Percentiles rank a stretch among this genome's conserved stretches.
These are phyloP conservation scores for Groenewaldozyma tartarivorans DNA, from an alignment of 805 yeast species.

Conservation along the genomic window DNA sequence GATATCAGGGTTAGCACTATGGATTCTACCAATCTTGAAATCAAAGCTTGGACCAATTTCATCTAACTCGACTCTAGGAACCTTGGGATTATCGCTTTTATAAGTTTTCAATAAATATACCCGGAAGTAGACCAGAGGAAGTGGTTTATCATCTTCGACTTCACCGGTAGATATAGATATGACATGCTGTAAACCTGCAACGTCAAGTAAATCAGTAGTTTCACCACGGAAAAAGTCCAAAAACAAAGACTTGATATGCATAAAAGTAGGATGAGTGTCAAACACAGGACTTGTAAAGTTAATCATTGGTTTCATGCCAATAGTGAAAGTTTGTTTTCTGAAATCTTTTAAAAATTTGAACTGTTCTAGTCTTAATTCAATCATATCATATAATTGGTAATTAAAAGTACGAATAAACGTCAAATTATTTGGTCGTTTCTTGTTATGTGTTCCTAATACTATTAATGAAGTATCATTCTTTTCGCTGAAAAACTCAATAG, in stretches of 20 bases:
- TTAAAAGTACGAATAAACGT: conserved; percentile 87
- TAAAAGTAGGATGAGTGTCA: conserved; percentile 78
- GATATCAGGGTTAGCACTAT: conserved; percentile 73
- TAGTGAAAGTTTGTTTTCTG: conserved; percentile 64
- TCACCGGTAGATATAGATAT: conserved; percentile 74
- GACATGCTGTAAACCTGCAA: conserved; percentile 88
- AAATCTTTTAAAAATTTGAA: conserved; percentile 72
- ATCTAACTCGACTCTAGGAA: conserved; percentile 88
- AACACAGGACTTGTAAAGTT: conserved; percentile 87
- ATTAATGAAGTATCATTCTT: conserved; percentile 85
- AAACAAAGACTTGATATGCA: conserved; percentile 79
- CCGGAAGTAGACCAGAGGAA: conserved; percentile 82
- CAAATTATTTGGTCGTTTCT: conserved; percentile 87
- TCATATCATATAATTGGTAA: conserved; percentile 85
- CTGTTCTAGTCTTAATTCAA: conserved; percentile 68
- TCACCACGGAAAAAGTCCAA: conserved; percentile 85
- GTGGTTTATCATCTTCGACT: conserved; percentile 57
- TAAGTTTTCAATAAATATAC: conserved; percentile 79
- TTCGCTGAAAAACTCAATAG: conserved; percentile 85
- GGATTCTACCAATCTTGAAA: conserved; percentile 82
- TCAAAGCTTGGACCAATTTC: conserved; percentile 96
- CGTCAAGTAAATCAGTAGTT: conserved; percentile 73
- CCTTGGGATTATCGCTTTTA: conserved; percentile 59
- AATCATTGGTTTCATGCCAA: conserved; percentile 93
- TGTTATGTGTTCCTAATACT: conserved; percentile 70